These are phyloP conservation scores for Didymella pomorum DNA, from an alignment of 2,329 filamentous ascomycete species.

Conservation along the genomic window DNA sequence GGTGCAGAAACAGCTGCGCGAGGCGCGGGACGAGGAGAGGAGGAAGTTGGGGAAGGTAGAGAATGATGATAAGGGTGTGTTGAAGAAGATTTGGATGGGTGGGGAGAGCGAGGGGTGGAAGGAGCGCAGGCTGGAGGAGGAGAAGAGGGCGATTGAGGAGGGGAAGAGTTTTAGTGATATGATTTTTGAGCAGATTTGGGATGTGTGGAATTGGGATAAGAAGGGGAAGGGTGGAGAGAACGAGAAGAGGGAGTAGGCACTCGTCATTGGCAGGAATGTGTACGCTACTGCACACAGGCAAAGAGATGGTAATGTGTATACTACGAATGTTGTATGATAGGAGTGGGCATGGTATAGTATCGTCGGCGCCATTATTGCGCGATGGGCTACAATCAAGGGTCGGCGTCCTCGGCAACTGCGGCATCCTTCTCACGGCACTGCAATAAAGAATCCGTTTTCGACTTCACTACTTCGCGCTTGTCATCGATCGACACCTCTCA, in stretches of 20 bases:
- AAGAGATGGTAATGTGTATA: constrained; percentile 12
- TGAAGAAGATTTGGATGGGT: constrained; percentile 51
- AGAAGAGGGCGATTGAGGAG: constrained; percentile 51
- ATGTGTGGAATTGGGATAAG: constrained; percentile 57
- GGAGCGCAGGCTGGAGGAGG: constrained; percentile 54
- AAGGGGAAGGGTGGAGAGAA: constrained; percentile 38
- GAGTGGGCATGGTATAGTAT: not conserved
- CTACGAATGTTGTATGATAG: constrained; percentile 18
- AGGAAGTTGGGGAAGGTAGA: constrained; percentile 43
- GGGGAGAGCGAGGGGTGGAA: constrained; percentile 57
- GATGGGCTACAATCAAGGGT: not conserved
- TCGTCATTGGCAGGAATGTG: not conserved
- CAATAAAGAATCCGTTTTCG: not conserved
- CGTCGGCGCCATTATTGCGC: not conserved
- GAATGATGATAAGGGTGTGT: constrained; percentile 35
- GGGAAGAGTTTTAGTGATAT: constrained; percentile 54
- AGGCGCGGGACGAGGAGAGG: constrained; percentile 47
- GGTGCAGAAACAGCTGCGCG: constrained; percentile 47
- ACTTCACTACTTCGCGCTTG: too few species aligned
- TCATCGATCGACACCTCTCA: not conserved
- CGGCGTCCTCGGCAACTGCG: not conserved
- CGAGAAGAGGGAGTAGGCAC: constrained; percentile 34
- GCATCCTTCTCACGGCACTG: not conserved
- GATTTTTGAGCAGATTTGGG: constrained; percentile 58
- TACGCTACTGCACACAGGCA: not conserved